Conservation (phyloP, 1,284 basidiomycete genomes). For the Tilletia indica region DNA sequence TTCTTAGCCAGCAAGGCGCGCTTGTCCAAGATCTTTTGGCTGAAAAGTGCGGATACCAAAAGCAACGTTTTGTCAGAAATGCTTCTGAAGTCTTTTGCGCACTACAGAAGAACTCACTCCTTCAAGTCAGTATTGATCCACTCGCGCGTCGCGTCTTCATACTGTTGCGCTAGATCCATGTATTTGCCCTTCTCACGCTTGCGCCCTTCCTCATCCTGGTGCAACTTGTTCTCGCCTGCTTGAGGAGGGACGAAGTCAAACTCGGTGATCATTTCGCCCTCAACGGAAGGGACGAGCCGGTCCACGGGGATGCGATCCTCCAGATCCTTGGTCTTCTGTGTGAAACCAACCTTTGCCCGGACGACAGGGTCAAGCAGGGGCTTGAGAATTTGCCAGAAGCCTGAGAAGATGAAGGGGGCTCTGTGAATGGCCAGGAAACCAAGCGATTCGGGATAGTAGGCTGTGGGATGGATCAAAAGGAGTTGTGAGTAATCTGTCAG, state of each 20-base stretch:
- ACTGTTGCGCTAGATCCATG: constrained; percentile 47
- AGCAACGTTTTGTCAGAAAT: too few species aligned
- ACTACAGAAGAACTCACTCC: constrained; percentile 24
- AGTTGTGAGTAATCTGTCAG: background rate
- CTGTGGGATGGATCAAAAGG: constrained; percentile 15
- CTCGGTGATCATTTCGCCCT: constrained; percentile 35
- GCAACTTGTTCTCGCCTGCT: constrained; percentile 53
- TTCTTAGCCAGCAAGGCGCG: constrained; percentile 52
- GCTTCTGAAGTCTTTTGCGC: too few species aligned
- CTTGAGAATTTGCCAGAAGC: constrained; percentile 25
- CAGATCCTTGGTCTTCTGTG: constrained; percentile 48
- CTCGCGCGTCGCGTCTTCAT: constrained; percentile 48
- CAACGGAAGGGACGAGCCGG: constrained; percentile 36
- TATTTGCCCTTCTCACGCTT: constrained; percentile 45
- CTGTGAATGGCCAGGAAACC: constrained; percentile 55
- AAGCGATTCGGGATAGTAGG: constrained; percentile 57
- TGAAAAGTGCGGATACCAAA: constrained; percentile 8
- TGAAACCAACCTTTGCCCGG: constrained; percentile 42
- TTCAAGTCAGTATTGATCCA: constrained; percentile 47
- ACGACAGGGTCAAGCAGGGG: constrained; percentile 27
- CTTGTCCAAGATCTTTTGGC: constrained; percentile 30
- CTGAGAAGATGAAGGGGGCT: constrained; percentile 57
- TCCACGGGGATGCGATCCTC: constrained; percentile 41
- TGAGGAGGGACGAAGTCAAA: constrained; percentile 39
- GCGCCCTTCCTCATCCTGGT: constrained; percentile 46